Conservation (phyloP, 805 yeast species). For the Candida fluviatilis region DNA sequence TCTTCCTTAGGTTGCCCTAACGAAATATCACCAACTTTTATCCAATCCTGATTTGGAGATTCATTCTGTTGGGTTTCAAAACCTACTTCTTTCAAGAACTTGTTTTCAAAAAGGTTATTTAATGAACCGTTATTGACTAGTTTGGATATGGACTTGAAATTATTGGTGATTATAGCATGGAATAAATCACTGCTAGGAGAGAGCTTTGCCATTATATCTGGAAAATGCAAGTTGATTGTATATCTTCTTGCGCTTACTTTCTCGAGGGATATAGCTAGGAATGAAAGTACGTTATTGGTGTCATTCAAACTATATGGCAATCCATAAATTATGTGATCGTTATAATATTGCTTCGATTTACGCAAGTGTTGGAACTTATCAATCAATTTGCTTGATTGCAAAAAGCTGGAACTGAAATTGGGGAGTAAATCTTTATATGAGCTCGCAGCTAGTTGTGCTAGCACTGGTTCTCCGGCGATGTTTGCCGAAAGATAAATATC, state of each 20-base stretch:
- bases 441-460: constrained; percentile 12
- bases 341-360: constrained; percentile 14
- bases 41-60: constrained; percentile 6
- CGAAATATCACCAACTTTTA: constrained; percentile 12
- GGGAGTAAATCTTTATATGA: not conserved
- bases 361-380: constrained; percentile 34
- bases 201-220: constrained; percentile 35
- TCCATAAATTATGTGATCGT: constrained; percentile 30
- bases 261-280: constrained; percentile 34
- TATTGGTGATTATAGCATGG: constrained; percentile 7
- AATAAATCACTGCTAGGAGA: constrained; percentile 24
- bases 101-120: constrained; percentile 13
- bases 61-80: constrained; percentile 18
- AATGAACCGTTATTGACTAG: constrained; percentile 9
- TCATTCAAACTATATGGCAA: constrained; percentile 14
- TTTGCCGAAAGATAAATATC: constrained; percentile 27
- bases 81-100: constrained; percentile 8
- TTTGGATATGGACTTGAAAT: constrained; percentile 9
- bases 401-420: not conserved
- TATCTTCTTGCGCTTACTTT: constrained; percentile 33
- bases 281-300: not conserved
- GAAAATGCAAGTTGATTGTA: constrained; percentile 35
- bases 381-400: constrained; percentile 3
- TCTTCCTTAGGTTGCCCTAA: not conserved
- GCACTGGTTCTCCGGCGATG: constrained; percentile 16